Percentiles rank a stretch among this genome's conserved stretches.
These are phyloP conservation scores for Colletotrichum sublineola DNA, from an alignment of 2,329 filamentous ascomycete species.

Conservation along the genomic window DNA sequence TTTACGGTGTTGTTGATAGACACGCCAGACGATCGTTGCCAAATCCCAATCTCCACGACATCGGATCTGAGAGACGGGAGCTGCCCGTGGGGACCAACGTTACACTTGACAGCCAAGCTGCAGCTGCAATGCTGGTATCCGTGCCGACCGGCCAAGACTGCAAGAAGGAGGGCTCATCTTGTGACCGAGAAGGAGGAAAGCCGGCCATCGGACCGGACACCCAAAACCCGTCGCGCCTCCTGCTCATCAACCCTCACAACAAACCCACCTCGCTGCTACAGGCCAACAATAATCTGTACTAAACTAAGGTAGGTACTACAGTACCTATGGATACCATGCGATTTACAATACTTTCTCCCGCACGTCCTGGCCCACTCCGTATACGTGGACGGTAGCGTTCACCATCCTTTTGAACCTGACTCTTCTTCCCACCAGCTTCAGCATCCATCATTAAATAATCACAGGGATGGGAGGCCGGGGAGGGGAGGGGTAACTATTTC, in stretches of 20 bases:
- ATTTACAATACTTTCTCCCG: background rate
- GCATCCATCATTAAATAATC: slow-evolving; percentile 22
- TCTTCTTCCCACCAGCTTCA: slow-evolving; percentile 5
- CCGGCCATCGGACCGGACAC: slow-evolving; percentile 13
- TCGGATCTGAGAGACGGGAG: slow-evolving; percentile 4
- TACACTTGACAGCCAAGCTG: background rate
- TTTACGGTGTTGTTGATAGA: background rate
- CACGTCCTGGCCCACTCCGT: slow-evolving; percentile 21
- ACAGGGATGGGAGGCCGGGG: background rate
- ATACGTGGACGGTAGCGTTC: slow-evolving; percentile 14
- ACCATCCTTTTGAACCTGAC: slow-evolving; percentile 7
- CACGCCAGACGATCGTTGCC: background rate
- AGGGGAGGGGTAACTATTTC: slow-evolving; percentile 12
- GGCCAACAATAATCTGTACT: background rate
- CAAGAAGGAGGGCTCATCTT: background rate
- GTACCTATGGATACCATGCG: background rate
- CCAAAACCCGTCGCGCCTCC: slow-evolving; percentile 28
- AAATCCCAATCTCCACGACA: background rate
- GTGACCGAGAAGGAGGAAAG: slow-evolving; percentile 1
- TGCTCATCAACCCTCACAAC: slow-evolving; percentile 28
- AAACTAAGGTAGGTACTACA: background rate
- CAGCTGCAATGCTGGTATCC: background rate
- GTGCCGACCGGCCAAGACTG: background rate
- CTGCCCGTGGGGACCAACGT: background rate
- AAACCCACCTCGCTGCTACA: slow-evolving; percentile 33